Percentiles rank a stretch among this genome's conserved stretches.
phyloP scores from a whole-genome alignment of 1,139 yeast species.

The Meyerozyma athensensis region DNA sequence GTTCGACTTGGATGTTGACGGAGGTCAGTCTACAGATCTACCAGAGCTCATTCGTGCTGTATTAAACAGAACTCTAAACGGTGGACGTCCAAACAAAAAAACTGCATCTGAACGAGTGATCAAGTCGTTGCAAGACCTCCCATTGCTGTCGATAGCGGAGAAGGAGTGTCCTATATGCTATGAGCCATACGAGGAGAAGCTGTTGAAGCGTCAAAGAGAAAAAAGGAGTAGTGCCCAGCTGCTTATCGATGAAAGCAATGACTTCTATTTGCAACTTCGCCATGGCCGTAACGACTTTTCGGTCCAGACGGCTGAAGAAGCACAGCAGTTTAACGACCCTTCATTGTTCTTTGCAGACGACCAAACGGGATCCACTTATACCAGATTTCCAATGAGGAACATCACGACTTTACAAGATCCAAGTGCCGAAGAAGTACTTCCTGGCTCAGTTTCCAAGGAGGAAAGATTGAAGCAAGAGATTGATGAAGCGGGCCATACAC shows the following conservation, averaged over 20 bases:
- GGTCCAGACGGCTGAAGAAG: conserved; percentile 11
- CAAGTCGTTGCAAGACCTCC: conserved; percentile 27
- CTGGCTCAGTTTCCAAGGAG: conserved; percentile 22
- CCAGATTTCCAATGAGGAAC: conserved; percentile 31
- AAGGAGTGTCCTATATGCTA: conserved; percentile 43
- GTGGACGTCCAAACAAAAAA: conserved; percentile 24
- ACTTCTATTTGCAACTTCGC: neutral
- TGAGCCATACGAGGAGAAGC: conserved; percentile 25
- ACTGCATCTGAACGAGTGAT: conserved; percentile 42
- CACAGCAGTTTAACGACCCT: conserved; percentile 31
- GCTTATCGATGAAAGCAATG: neutral
- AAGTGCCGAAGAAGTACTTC: conserved; percentile 27
- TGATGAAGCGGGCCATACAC: conserved; percentile 25
- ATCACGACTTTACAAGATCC: conserved; percentile 21
- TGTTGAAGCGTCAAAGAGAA: neutral
- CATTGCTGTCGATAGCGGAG: conserved; percentile 15
- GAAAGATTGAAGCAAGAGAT: conserved; percentile 12
- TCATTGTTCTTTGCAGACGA: conserved; percentile 37
- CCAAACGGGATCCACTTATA: conserved; percentile 24
- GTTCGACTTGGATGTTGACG: conserved; percentile 27
- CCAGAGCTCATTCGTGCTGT: conserved; percentile 40
- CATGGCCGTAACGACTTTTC: neutral
- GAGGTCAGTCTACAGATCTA: conserved; percentile 17
- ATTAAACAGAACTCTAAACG: conserved; percentile 31
- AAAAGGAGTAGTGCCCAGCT: conserved; percentile 1